phyloP scores from a whole-genome alignment of 805 yeast genomes.

The Kregervanrija fluxuum region DNA sequence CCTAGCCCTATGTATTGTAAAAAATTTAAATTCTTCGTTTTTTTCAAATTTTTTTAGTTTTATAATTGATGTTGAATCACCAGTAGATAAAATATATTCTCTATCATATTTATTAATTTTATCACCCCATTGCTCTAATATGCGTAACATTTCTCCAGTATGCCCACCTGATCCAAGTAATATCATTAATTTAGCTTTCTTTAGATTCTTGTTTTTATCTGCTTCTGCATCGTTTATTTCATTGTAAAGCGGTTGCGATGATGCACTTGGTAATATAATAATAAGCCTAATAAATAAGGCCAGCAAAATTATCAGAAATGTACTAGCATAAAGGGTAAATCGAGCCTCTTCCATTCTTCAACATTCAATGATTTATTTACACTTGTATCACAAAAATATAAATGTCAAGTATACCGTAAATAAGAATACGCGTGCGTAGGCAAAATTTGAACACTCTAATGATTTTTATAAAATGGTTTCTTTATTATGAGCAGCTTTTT shows the following conservation, averaged over 20 bases:
- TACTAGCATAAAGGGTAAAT: slow-evolving; percentile 14
- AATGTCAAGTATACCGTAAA: too few relatives aligned
- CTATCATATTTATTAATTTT: slow-evolving; percentile 16
- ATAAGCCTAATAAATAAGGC: slow-evolving; percentile 12
- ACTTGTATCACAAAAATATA: too few relatives aligned
- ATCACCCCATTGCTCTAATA: slow-evolving; percentile 37
- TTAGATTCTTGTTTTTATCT: background rate
- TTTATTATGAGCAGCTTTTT: too few relatives aligned
- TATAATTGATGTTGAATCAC: slow-evolving; percentile 37
- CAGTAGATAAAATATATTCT: slow-evolving; percentile 33
- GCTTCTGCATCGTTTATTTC: background rate
- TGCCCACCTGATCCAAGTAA: slow-evolving; percentile 96
- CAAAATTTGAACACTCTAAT: too few relatives aligned
- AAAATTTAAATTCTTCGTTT: slow-evolving; percentile 17
- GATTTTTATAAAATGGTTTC: too few relatives aligned
- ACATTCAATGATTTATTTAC: too few relatives aligned
- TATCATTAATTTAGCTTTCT: slow-evolving; percentile 34
- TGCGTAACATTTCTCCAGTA: slow-evolving; percentile 89
- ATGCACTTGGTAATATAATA: slow-evolving; percentile 19
- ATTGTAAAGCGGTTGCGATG: background rate
- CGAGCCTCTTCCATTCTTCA: slow-evolving; percentile 16
- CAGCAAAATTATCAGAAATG: slow-evolving; percentile 6
- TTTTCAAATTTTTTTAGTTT: slow-evolving; percentile 33
- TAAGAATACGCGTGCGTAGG: too few relatives aligned
- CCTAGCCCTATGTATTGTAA: slow-evolving; percentile 29